Evolutionary conservation across 2,329 filamentous ascomycete genomes (phyloP).

Genomic region (Aspergillus spinulosporus): DNA sequence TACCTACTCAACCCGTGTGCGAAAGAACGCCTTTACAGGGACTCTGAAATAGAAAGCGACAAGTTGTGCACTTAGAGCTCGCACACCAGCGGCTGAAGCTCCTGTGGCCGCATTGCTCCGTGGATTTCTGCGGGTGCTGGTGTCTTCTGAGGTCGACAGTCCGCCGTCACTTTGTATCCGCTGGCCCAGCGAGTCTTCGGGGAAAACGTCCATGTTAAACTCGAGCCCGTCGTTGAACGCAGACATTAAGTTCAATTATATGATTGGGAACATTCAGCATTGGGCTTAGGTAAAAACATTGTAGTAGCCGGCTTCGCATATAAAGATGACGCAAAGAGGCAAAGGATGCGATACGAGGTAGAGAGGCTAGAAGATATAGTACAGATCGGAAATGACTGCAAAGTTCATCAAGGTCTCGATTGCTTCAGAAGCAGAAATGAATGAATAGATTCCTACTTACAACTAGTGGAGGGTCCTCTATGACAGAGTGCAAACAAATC

Average conservation of each 20-base stretch:
- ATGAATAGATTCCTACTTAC: too few species aligned
- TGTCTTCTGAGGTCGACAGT: slow-evolving; percentile 20
- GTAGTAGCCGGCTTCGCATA: not conserved
- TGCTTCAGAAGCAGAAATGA: too few species aligned
- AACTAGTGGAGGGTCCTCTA: too few species aligned
- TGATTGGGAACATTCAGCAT: not conserved
- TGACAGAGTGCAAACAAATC: too few species aligned
- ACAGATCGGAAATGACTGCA: too few species aligned
- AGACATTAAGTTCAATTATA: not conserved
- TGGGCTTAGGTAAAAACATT: not conserved
- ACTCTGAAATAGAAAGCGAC: slow-evolving; percentile 90
- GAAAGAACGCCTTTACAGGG: slow-evolving; percentile 89
- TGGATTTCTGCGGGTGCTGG: slow-evolving; percentile 43
- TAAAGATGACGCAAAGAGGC: not conserved
- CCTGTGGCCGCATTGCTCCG: slow-evolving; percentile 66
- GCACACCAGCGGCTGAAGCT: slow-evolving; percentile 80
- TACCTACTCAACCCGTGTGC: slow-evolving; percentile 78
- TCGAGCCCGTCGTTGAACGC: not conserved
- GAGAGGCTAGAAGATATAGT: too few species aligned
- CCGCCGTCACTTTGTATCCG: slow-evolving; percentile 21
- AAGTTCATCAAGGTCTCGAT: too few species aligned
- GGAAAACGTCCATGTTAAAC: not conserved
- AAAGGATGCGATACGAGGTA: too few species aligned
- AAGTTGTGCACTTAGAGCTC: slow-evolving; percentile 78
- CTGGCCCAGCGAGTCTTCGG: not conserved